phyloP scores from a whole-genome alignment of 495 filamentous ascomycete genomes.

The Achaetomiella virescens region DNA sequence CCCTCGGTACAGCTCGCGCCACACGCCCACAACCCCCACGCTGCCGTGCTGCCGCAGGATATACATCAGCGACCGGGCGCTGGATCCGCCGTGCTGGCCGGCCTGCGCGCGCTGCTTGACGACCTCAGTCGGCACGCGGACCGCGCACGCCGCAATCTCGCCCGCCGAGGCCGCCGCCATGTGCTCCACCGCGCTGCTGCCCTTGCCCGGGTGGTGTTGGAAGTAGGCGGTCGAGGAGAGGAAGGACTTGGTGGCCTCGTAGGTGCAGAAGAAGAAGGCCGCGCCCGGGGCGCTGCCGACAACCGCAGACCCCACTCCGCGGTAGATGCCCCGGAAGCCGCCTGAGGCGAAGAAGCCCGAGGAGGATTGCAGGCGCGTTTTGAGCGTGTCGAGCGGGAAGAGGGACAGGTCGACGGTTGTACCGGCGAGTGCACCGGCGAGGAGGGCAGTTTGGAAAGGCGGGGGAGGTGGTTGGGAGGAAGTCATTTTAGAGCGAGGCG shows the following conservation, averaged over 20 bases:
- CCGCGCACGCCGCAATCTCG: conserved; percentile 86
- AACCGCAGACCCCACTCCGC: conserved; percentile 61
- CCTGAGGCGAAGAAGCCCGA: conserved; percentile 70
- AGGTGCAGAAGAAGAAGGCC: conserved; percentile 96
- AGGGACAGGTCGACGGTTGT: conserved; percentile 87
- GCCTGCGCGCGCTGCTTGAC: conserved; percentile 96
- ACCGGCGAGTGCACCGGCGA: conserved; percentile 76
- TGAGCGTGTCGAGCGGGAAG: conserved; percentile 87
- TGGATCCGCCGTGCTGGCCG: conserved; percentile 56
- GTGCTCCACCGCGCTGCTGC: conserved; percentile 36
- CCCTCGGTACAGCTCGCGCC: conserved; percentile 82
- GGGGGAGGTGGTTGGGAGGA: conserved; percentile 27
- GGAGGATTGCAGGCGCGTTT: conserved; percentile 86
- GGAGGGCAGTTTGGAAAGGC: conserved; percentile 46
- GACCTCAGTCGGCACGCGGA: conserved; percentile 92
- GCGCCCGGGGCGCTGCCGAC: conserved; percentile 96
- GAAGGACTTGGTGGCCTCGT: conserved; percentile 70
- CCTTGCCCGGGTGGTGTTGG: conserved; percentile 26
- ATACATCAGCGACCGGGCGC: conserved; percentile 54
- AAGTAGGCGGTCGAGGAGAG: conserved; percentile 26
- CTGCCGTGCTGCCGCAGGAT: conserved; percentile 54
- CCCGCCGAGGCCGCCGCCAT: conserved; percentile 85
- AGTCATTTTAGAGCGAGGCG: neutral
- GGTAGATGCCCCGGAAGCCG: conserved; percentile 68
- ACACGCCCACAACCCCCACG: conserved; percentile 51